phyloP scores from a whole-genome alignment of 2,329 filamentous ascomycete species.

The Monosporascus sp. region DNA sequence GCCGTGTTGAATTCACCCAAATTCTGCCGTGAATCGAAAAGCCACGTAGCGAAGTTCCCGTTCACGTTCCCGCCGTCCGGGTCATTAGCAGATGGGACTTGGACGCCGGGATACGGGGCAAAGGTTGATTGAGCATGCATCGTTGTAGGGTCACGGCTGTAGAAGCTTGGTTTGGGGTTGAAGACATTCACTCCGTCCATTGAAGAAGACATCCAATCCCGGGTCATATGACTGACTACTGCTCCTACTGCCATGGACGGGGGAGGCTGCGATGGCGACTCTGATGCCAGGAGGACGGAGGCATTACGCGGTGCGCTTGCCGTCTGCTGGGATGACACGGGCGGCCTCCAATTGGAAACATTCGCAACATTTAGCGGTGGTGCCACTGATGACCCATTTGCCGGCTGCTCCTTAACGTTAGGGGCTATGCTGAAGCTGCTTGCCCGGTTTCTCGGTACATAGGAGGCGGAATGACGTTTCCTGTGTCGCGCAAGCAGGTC shows the following conservation, averaged over 20 bases:
- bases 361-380: constrained; percentile 11
- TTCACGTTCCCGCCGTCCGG: constrained; percentile 15
- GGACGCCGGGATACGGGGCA: constrained; percentile 28
- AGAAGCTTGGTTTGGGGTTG: constrained; percentile 34
- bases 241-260: constrained; percentile 17
- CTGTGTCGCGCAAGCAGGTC: constrained; percentile 68
- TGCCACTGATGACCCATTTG: neutral
- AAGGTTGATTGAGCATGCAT: constrained; percentile 29
- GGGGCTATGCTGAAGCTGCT: constrained; percentile 39
- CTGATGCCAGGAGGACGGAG: constrained; percentile 39
- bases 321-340: constrained; percentile 19
- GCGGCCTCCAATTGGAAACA: constrained; percentile 2
- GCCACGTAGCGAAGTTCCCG: constrained; percentile 44
- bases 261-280: constrained; percentile 28
- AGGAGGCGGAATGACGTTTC: constrained; percentile 56
- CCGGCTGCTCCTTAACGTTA: constrained; percentile 15
- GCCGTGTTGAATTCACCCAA: constrained; percentile 39
- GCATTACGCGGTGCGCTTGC: constrained; percentile 39
- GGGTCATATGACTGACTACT: constrained; percentile 18
- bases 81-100: constrained; percentile 28
- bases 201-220: constrained; percentile 29
- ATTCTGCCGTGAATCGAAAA: constrained; percentile 41
- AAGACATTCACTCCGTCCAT: constrained; percentile 31
- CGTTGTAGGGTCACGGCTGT: constrained; percentile 17
- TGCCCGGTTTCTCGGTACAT: constrained; percentile 45